A percentile compares a stretch with the other conserved stretches of the same genome.
Evolutionary conservation across 2,329 filamentous ascomycete genomes (phyloP).

Genomic region (Diplodia intermedia): DNA sequence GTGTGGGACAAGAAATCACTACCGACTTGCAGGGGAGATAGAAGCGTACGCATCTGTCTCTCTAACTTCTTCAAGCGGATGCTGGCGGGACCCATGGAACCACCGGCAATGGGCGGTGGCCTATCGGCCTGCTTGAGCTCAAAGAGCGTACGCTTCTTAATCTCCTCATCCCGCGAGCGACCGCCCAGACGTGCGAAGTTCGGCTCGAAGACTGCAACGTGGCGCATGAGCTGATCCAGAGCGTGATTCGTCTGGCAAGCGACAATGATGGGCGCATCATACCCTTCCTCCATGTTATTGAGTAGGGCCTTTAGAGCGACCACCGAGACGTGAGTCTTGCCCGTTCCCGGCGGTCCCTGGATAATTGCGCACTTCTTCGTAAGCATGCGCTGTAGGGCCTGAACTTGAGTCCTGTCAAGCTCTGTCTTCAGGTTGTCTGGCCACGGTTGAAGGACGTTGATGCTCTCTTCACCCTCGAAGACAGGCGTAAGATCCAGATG

Average conservation of each 20-base stretch:
- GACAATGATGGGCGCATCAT: slow-evolving; percentile 74
- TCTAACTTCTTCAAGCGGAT: slow-evolving; percentile 54
- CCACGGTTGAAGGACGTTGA: slow-evolving; percentile 64
- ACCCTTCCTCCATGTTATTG: slow-evolving; percentile 57
- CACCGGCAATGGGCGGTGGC: slow-evolving; percentile 41
- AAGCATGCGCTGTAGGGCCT: slow-evolving; percentile 72
- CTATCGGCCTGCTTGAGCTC: slow-evolving; percentile 39
- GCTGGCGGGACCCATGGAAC: slow-evolving; percentile 49
- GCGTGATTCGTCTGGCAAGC: slow-evolving; percentile 92
- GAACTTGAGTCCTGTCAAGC: slow-evolving; percentile 75
- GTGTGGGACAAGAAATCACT: slow-evolving; percentile 60
- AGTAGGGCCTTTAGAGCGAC: slow-evolving; percentile 71
- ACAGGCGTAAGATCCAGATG: slow-evolving; percentile 58
- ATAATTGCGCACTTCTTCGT: slow-evolving; percentile 76
- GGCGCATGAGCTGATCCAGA: slow-evolving; percentile 77
- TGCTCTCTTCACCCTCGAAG: slow-evolving; percentile 47
- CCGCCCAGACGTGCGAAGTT: slow-evolving; percentile 73
- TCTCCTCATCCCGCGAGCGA: slow-evolving; percentile 67
- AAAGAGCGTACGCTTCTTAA: slow-evolving; percentile 69
- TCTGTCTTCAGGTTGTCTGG: slow-evolving; percentile 53
- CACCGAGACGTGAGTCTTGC: slow-evolving; percentile 84
- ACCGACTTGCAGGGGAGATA: slow-evolving; percentile 53
- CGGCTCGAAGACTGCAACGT: slow-evolving; percentile 67
- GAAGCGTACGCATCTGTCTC: slow-evolving; percentile 49
- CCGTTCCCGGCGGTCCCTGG: slow-evolving; percentile 81